Evolutionary conservation across 768 basidiomycete species (phyloP).

Genomic region (Baorangia bicolor): DNA sequence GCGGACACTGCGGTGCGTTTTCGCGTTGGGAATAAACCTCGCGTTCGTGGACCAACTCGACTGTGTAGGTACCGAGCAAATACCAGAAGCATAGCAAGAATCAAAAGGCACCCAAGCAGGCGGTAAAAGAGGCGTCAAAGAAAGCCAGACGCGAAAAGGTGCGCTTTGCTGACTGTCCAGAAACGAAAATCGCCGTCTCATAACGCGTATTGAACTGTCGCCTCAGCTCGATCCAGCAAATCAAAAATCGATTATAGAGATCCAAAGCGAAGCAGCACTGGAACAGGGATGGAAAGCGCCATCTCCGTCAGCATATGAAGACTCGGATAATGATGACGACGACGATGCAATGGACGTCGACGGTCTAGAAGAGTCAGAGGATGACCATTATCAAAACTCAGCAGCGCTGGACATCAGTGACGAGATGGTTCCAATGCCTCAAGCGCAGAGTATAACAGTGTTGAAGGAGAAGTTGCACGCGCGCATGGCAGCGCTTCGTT

Average conservation of each 20-base stretch:
- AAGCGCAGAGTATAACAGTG: slow-evolving; percentile 55
- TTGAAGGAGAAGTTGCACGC: slow-evolving; percentile 75
- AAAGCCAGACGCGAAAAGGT: slow-evolving; percentile 90
- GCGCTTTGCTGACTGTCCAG: not conserved
- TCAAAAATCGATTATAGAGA: slow-evolving; percentile 73
- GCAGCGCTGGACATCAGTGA: slow-evolving; percentile 8
- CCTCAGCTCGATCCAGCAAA: slow-evolving; percentile 89
- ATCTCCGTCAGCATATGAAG: slow-evolving; percentile 22
- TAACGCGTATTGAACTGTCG: not conserved
- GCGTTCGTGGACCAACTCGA: not conserved
- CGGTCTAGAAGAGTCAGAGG: slow-evolving; percentile 30
- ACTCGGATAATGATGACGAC: slow-evolving; percentile 24
- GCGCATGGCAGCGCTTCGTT: slow-evolving; percentile 68
- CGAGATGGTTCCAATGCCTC: slow-evolving; percentile 62
- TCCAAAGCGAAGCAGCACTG: slow-evolving; percentile 55
- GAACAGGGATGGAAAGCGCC: slow-evolving; percentile 33
- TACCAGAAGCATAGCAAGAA: slow-evolving; percentile 90
- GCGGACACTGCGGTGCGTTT: slow-evolving; percentile 14
- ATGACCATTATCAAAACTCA: not conserved
- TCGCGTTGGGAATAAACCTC: not conserved
- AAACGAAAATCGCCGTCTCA: not conserved
- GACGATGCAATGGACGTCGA: slow-evolving; percentile 32
- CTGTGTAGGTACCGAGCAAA: slow-evolving; percentile 48
- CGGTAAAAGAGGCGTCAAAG: slow-evolving; percentile 83
- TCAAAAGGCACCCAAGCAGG: slow-evolving; percentile 78